Evolutionary conservation across 305 asterid species (phyloP).

Genomic region (Withania somnifera): DNA sequence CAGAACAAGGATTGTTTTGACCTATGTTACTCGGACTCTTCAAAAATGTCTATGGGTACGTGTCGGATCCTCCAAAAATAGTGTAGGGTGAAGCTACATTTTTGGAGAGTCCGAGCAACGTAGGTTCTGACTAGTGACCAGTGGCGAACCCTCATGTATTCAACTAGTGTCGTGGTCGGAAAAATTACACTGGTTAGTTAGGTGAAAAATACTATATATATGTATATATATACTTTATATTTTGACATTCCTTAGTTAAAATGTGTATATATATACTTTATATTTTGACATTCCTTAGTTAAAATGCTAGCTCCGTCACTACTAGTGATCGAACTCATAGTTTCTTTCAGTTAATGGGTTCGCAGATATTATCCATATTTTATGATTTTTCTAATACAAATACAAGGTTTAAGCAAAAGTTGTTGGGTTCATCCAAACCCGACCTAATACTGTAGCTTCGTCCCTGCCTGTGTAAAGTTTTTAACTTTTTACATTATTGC

Average conservation of each 20-base stretch:
- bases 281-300: not conserved
- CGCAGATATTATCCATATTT: not conserved
- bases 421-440: not conserved
- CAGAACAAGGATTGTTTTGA: not conserved
- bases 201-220: not conserved
- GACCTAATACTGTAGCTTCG: not conserved
- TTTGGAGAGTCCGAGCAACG: no score
- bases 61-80: no score
- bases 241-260: not conserved
- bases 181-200: not conserved
- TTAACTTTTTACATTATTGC: not conserved
- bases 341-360: not conserved
- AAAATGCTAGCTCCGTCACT: not conserved
- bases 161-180: not conserved
- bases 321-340: not conserved
- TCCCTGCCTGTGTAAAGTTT: not conserved
- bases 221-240: not conserved
- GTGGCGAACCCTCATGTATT: not conserved
- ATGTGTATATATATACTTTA: no score
- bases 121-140: no score
- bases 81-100: no score
- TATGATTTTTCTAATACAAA: not conserved
- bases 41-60: no score
- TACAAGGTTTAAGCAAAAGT: not conserved
- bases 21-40: no score